Conservation (phyloP, 495 filamentous ascomycete species). For the Aspergillus homomorphus region DNA sequence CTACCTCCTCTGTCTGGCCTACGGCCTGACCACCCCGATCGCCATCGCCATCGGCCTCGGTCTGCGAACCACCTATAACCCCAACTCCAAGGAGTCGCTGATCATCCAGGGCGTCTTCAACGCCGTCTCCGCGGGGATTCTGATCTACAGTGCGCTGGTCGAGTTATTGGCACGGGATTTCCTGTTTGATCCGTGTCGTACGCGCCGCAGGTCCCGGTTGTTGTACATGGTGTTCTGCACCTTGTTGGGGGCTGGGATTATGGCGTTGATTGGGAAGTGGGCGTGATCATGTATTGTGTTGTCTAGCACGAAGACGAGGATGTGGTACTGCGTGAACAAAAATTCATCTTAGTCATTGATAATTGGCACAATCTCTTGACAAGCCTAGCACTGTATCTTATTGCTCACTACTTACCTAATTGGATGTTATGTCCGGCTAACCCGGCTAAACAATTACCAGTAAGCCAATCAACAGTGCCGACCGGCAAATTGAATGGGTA, state of each 20-base stretch:
- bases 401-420: too few species aligned
- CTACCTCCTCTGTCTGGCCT: not conserved
- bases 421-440: too few species aligned
- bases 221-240: slow-evolving; percentile 2
- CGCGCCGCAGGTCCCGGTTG: not conserved
- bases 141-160: slow-evolving; percentile 5
- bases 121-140: not conserved
- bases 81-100: not conserved
- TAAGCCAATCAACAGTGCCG: not conserved
- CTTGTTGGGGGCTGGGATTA: slow-evolving; percentile 1
- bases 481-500: too few species aligned
- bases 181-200: slow-evolving; percentile 1
- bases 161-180: slow-evolving; percentile 2
- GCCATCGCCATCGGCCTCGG: not conserved
- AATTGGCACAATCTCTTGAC: too few species aligned
- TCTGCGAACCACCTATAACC: not conserved
- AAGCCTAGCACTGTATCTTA: too few species aligned
- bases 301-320: too few species aligned
- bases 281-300: too few species aligned
- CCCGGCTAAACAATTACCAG: not conserved
- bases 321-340: too few species aligned
- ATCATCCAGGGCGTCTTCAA: slow-evolving; percentile 5
- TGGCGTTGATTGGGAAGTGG: slow-evolving; percentile 5
- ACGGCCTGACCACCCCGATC: slow-evolving; percentile 2
- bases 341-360: too few species aligned